Evolutionary conservation across 2,329 filamentous ascomycete genomes (phyloP).

Genomic region (Sphaerulina vaccinii): DNA sequence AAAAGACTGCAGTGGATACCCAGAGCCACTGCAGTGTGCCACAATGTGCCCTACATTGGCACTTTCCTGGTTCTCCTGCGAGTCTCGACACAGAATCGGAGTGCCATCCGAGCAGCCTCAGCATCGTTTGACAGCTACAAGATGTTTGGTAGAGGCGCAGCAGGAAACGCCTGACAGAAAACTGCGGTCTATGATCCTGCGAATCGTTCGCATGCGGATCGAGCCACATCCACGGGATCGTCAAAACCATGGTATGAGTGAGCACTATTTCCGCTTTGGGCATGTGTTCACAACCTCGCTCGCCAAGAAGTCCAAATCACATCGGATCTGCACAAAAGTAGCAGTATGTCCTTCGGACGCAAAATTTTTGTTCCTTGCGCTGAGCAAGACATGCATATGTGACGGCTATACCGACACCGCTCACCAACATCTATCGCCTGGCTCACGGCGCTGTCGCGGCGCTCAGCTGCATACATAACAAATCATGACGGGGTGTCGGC

Average conservation of each 20-base stretch:
- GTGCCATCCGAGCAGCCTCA: not conserved
- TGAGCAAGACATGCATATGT: not conserved
- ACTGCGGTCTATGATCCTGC: constrained; percentile 1
- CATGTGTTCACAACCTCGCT: constrained; percentile 1
- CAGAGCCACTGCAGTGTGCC: not conserved
- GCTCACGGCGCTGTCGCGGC: not conserved
- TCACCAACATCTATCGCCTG: not conserved
- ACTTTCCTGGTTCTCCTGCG: not conserved
- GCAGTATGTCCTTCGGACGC: not conserved
- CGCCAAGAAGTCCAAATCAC: constrained; percentile 2
- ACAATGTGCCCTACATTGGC: not conserved
- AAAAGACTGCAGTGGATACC: not conserved
- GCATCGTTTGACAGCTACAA: not conserved
- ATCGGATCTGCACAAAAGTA: not conserved
- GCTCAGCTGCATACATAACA: not conserved
- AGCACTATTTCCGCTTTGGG: constrained; percentile 2
- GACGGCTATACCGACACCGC: not conserved
- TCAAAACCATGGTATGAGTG: constrained; percentile 4
- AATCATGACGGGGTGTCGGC: not conserved
- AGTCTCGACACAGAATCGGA: not conserved
- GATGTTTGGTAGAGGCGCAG: constrained; percentile 1
- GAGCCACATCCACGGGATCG: not conserved
- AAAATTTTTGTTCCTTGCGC: not conserved
- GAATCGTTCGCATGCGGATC: not conserved
- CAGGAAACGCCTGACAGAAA: not conserved